A percentile compares a stretch with the other conserved stretches of the same genome.
These are phyloP conservation scores for Tolypocladium album DNA, from an alignment of 2,329 filamentous ascomycete species.

Conservation along the genomic window DNA sequence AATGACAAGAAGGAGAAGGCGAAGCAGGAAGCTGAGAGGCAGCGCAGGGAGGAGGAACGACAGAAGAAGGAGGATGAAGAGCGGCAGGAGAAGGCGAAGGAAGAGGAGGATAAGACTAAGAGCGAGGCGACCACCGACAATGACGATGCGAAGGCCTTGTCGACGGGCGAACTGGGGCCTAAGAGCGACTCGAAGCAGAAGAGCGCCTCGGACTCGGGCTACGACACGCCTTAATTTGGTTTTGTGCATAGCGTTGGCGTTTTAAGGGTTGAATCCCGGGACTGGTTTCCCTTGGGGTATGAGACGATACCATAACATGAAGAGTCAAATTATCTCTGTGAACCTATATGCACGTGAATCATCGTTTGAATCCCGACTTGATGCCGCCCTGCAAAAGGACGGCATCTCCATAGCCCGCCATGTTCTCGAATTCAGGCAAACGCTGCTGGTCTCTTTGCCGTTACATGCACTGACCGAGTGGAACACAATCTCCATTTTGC, in stretches of 20 bases:
- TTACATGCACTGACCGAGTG: neutral
- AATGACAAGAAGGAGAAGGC: conserved; percentile 35
- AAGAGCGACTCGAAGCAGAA: conserved; percentile 8
- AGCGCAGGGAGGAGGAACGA: conserved; percentile 10
- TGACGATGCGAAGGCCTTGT: neutral
- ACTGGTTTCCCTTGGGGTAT: neutral
- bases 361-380: too few relatives aligned
- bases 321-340: neutral
- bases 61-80: neutral
- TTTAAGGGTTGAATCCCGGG: neutral
- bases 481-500: neutral
- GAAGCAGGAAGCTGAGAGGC: conserved; percentile 16
- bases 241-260: neutral
- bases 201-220: conserved; percentile 21
- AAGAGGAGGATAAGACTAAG: neutral
- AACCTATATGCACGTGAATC: neutral
- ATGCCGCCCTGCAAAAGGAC: too few relatives aligned
- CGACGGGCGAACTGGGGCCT: neutral
- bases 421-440: neutral
- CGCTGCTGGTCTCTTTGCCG: neutral
- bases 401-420: neutral
- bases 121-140: neutral
- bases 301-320: neutral
- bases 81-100: conserved; percentile 10
- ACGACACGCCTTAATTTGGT: conserved; percentile 14